Conservation (phyloP, 116 monocot genomes). For the Iris pallida region DNA sequence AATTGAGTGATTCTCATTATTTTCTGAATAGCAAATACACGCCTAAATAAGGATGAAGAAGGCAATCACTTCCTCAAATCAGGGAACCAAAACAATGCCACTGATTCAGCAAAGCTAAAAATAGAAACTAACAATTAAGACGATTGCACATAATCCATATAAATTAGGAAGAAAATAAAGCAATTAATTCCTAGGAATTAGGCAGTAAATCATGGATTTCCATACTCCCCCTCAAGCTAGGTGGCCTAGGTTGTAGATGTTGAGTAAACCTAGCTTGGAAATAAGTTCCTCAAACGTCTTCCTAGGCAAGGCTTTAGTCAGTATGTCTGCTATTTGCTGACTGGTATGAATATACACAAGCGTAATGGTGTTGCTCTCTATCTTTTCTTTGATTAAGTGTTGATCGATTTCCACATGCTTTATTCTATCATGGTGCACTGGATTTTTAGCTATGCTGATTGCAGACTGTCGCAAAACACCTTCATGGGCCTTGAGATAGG, state of each 20-base stretch:
- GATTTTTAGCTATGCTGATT: neutral
- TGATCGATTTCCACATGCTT: neutral
- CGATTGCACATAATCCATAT: no score
- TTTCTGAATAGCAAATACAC: no score
- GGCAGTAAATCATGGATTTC: no score
- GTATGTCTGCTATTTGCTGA: neutral
- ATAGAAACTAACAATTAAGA: no score
- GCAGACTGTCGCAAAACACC: neutral
- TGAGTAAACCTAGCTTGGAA: neutral
- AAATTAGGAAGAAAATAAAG: no score
- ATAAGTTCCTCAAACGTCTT: neutral
- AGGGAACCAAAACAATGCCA: no score
- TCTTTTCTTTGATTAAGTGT: neutral
- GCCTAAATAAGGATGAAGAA: no score
- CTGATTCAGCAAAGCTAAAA: no score
- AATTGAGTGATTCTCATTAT: no score
- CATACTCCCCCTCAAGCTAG: conserved; percentile 1
- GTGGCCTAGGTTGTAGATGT: conserved; percentile 5
- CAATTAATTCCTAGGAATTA: no score
- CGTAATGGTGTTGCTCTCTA: neutral
- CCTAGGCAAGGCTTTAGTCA: neutral
- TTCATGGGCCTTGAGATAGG: neutral
- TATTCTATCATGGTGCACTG: neutral
- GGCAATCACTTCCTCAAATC: no score
- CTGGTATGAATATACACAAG: neutral